Evolutionary conservation across 441 rosid genomes (phyloP).

Genomic region (Corymbia citriodora): DNA sequence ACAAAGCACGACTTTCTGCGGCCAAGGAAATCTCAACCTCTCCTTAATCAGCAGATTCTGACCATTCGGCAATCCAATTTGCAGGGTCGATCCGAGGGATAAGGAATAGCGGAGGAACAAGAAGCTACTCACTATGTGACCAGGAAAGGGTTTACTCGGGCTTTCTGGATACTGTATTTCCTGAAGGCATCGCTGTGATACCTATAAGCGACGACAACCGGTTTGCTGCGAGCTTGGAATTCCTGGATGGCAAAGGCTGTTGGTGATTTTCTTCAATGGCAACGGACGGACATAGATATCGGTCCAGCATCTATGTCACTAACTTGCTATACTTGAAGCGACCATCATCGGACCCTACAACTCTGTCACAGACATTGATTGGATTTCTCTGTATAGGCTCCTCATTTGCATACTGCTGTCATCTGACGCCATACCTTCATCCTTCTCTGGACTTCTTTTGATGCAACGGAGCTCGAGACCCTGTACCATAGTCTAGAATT

Average conservation of each 20-base stretch:
- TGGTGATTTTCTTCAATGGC: background rate
- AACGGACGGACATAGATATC: background rate
- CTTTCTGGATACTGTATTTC: conserved; percentile 19
- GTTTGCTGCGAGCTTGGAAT: conserved; percentile 32
- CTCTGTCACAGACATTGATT: background rate
- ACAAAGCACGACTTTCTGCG: background rate
- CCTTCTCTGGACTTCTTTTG: background rate
- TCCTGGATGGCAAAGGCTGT: conserved; percentile 4
- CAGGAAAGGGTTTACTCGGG: no score
- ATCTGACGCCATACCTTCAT: background rate
- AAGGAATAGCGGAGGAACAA: no score
- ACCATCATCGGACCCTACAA: background rate
- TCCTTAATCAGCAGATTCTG: no score
- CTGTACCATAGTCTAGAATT: background rate
- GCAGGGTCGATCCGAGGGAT: background rate
- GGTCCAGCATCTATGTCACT: background rate
- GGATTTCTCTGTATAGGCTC: background rate
- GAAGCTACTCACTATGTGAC: no score
- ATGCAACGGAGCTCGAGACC: background rate
- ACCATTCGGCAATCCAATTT: background rate
- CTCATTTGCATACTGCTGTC: background rate
- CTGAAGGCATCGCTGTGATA: conserved; percentile 20
- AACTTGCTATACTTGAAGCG: background rate
- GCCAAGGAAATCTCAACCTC: no score
- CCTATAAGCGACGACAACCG: conserved; percentile 23